Conservation (phyloP, 345 rosid genomes). For the Rhodamnia argentea region DNA sequence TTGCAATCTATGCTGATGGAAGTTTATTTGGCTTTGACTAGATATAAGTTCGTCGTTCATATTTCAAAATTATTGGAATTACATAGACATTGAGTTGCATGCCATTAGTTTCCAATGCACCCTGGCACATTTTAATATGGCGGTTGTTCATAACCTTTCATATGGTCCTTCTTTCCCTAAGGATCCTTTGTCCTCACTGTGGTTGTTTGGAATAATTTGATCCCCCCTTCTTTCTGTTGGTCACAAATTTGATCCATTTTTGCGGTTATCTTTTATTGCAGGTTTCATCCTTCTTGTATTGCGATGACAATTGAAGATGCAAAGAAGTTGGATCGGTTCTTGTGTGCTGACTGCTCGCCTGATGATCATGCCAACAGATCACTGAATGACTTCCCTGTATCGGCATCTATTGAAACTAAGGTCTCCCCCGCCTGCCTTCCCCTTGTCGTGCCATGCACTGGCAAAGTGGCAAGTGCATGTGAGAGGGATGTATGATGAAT, state of each 20-base stretch:
- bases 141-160: background rate
- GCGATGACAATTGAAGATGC: slow-evolving; percentile 76
- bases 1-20: background rate
- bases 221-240: background rate
- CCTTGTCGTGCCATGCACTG: background rate
- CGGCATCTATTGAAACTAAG: slow-evolving; percentile 37
- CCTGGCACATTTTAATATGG: background rate
- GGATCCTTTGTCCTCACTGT: background rate
- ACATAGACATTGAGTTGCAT: background rate
- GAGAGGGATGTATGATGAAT: background rate
- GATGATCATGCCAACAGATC: slow-evolving; percentile 42
- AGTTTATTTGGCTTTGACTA: background rate
- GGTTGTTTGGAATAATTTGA: background rate
- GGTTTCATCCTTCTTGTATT: slow-evolving; percentile 91
- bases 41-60: background rate
- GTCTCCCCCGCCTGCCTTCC: slow-evolving; percentile 4
- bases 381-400: slow-evolving; percentile 46
- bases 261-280: background rate
- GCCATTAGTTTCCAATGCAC: background rate
- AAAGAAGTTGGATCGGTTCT: slow-evolving; percentile 60
- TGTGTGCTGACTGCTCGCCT: slow-evolving; percentile 60
- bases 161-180: background rate
- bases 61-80: background rate
- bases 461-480: background rate
- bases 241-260: background rate